Evolutionary conservation across 1,284 basidiomycete species (phyloP).

Genomic region (Irpex lacteus): DNA sequence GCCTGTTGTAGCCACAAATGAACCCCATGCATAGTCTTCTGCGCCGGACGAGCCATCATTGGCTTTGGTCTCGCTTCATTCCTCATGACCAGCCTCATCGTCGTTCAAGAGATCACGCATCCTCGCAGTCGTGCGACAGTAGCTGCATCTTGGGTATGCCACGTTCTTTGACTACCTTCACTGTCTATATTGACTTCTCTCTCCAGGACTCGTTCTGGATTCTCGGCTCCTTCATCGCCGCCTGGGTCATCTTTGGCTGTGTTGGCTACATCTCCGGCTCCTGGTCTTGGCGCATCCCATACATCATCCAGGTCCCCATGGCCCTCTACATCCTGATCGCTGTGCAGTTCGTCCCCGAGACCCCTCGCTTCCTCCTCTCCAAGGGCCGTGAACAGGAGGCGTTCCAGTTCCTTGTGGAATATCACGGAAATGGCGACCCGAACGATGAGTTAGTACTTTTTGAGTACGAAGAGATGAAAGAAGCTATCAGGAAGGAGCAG

Average conservation of each 20-base stretch:
- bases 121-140: background rate
- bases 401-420: constrained; percentile 61
- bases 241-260: constrained; percentile 69
- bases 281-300: constrained; percentile 78
- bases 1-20: background rate
- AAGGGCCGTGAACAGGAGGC: constrained; percentile 65
- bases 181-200: background rate
- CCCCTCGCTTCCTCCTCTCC: constrained; percentile 66
- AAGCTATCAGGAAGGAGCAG: constrained; percentile 60
- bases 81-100: background rate
- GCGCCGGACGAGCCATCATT: background rate
- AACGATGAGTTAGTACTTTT: constrained; percentile 70
- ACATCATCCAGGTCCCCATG: constrained; percentile 62
- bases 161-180: background rate
- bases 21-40: background rate
- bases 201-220: background rate
- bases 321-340: constrained; percentile 52
- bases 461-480: constrained; percentile 75
- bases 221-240: constrained; percentile 41
- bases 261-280: constrained; percentile 60
- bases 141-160: background rate
- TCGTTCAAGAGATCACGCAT: background rate
- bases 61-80: background rate
- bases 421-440: constrained; percentile 70
- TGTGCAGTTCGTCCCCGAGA: constrained; percentile 65